A percentile compares a stretch with the other conserved stretches of the same genome.
Conservation (phyloP, 306 rosid genomes). For the Rosa chinensis region DNA sequence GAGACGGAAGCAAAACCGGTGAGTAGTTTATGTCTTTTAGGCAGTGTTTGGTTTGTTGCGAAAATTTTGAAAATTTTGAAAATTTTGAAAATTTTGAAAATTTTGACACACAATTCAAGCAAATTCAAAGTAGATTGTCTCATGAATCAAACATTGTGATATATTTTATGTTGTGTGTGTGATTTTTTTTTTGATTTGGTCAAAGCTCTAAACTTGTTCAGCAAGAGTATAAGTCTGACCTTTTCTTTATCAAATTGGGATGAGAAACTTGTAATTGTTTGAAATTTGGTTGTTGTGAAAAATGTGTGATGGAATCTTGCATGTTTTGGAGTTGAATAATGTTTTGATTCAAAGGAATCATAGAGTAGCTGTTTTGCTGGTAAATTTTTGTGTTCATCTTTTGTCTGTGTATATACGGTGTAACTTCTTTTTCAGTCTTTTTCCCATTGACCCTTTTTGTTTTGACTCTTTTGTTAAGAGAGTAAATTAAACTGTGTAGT, state of each 20-base stretch:
- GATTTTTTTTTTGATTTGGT: neutral
- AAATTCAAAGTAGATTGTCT: neutral
- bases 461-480: too few species aligned
- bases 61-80: neutral
- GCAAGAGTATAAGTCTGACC: neutral
- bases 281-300: too few species aligned
- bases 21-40: neutral
- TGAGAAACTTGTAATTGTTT: too few species aligned
- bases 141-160: neutral
- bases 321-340: too few species aligned
- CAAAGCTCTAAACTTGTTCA: neutral
- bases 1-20: constrained; percentile 22
- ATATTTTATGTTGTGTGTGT: neutral
- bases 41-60: constrained; percentile 27
- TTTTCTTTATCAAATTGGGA: neutral
- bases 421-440: too few species aligned
- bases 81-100: neutral
- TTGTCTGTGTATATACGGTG: too few species aligned
- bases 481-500: too few species aligned
- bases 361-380: too few species aligned
- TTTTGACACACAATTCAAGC: neutral
- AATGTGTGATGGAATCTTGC: too few species aligned
- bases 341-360: too few species aligned
- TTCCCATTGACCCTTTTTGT: too few species aligned
- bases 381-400: too few species aligned